Conservation (phyloP, 139 green algal genomes). For the Ettlia oleoabundans region DNA sequence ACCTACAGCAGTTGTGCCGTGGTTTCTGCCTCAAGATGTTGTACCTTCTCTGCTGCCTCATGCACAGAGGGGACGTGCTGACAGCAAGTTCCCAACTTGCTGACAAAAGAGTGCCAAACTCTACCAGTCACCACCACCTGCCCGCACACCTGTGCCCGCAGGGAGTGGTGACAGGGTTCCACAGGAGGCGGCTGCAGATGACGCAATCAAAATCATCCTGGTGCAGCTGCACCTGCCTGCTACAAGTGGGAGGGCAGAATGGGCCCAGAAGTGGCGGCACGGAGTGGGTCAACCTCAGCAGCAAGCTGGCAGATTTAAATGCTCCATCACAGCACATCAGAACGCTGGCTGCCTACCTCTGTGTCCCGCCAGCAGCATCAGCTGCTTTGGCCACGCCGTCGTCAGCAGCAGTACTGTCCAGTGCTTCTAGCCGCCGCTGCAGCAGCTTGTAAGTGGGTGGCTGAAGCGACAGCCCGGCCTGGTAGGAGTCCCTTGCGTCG, state of each 20-base stretch:
- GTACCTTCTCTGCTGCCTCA: no score
- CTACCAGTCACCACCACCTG: no score
- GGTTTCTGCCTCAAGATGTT: no score
- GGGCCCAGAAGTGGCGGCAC: not conserved
- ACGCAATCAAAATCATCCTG: conserved; percentile 85
- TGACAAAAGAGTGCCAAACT: no score
- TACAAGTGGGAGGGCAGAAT: not conserved
- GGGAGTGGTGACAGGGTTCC: conserved; percentile 89
- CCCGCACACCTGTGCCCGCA: no score
- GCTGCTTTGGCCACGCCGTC: not conserved
- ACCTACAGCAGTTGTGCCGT: no score
- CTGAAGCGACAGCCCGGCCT: conserved; percentile 36
- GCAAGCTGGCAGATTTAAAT: not conserved
- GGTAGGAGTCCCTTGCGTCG: conserved; percentile 51
- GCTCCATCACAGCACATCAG: no score
- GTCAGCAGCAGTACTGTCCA: not conserved
- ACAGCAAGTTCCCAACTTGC: no score
- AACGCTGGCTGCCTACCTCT: not conserved
- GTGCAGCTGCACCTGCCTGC: conserved; percentile 1
- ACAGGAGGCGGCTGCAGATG: conserved; percentile 91
- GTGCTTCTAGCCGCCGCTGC: not conserved
- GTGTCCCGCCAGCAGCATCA: not conserved
- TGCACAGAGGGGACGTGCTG: no score
- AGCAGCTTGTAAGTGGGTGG: conserved; percentile 5
- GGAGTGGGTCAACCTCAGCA: no score